Evolutionary conservation across 177 flowering plant species (phyloP).

Genomic region (Vitis hybrid): DNA sequence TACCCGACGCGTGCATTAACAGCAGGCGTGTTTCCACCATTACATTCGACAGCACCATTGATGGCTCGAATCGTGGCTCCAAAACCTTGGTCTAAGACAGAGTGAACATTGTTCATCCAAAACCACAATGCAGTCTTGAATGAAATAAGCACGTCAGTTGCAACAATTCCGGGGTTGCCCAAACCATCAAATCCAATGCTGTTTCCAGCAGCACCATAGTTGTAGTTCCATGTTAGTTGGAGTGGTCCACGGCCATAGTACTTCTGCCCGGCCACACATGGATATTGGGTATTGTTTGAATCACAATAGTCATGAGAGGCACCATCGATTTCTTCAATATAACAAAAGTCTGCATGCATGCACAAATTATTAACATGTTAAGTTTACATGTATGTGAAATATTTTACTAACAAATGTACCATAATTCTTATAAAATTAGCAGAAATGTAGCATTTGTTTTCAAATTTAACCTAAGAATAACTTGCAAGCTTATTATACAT

Average conservation of each 20-base stretch:
- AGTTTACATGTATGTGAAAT: too few species aligned
- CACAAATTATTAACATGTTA: too few species aligned
- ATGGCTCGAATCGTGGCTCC: slow-evolving; percentile 31
- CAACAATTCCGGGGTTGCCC: slow-evolving; percentile 25
- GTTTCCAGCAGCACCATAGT: slow-evolving; percentile 31
- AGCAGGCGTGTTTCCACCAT: background rate
- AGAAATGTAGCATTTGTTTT: too few species aligned
- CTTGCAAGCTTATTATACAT: too few species aligned
- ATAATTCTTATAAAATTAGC: too few species aligned
- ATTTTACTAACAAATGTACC: too few species aligned
- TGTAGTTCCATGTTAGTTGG: slow-evolving; percentile 38
- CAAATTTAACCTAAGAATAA: too few species aligned
- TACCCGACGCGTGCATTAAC: slow-evolving; percentile 13
- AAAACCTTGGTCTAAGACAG: slow-evolving; percentile 20
- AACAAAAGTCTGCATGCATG: slow-evolving; percentile 21
- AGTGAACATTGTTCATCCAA: slow-evolving; percentile 22
- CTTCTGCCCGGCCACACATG: slow-evolving; percentile 18
- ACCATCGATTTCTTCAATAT: slow-evolving; percentile 27
- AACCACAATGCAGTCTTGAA: slow-evolving; percentile 34
- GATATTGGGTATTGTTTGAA: slow-evolving; percentile 12
- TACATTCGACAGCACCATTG: slow-evolving; percentile 25
- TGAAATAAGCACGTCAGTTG: slow-evolving; percentile 10
- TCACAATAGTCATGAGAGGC: slow-evolving; percentile 19
- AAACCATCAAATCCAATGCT: slow-evolving; percentile 23
- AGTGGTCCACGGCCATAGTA: slow-evolving; percentile 35